A percentile compares a stretch with the other conserved stretches of the same genome.
These are phyloP conservation scores for Clonostachys solani DNA, from an alignment of 2,329 filamentous ascomycete genomes.

Conservation along the genomic window DNA sequence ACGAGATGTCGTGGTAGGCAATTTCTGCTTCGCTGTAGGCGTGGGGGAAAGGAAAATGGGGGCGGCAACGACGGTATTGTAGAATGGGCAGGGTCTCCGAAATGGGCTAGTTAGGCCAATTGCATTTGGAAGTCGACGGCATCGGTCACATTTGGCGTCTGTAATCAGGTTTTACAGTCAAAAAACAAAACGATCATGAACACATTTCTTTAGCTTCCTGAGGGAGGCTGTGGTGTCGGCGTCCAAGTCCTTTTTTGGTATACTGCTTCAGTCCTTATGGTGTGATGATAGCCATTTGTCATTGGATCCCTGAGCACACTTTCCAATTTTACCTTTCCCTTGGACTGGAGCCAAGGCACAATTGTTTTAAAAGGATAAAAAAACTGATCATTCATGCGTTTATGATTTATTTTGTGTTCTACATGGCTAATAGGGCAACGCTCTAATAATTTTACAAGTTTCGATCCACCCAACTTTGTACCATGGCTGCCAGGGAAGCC, in stretches of 20 bases:
- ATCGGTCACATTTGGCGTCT: slow-evolving; percentile 64
- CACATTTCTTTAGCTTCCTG: slow-evolving; percentile 1
- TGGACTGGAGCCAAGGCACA: no score
- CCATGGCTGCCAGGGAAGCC: slow-evolving; percentile 72
- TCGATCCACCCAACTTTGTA: slow-evolving; percentile 74
- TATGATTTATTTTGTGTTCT: neutral
- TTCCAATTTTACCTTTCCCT: neutral
- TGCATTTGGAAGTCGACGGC: slow-evolving; percentile 63
- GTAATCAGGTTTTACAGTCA: slow-evolving; percentile 62
- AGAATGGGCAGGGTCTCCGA: slow-evolving; percentile 39
- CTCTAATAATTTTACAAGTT: slow-evolving; percentile 26
- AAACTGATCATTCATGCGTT: neutral
- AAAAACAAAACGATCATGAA: slow-evolving; percentile 42
- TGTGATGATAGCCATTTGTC: no score
- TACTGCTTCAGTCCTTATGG: no score
- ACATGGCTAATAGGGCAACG: neutral
- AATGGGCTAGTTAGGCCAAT: slow-evolving; percentile 56
- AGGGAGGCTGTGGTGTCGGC: no score
- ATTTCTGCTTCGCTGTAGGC: neutral
- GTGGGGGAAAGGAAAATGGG: neutral
- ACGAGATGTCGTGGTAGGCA: slow-evolving; percentile 98
- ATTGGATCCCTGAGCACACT: no score
- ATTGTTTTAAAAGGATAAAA: neutral
- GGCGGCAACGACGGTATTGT: slow-evolving; percentile 25
- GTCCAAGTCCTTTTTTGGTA: no score